A percentile compares a stretch with the other conserved stretches of the same genome.
phyloP scores from a whole-genome alignment of 1,139 yeast species.

The Sugiyamaella novakii region DNA sequence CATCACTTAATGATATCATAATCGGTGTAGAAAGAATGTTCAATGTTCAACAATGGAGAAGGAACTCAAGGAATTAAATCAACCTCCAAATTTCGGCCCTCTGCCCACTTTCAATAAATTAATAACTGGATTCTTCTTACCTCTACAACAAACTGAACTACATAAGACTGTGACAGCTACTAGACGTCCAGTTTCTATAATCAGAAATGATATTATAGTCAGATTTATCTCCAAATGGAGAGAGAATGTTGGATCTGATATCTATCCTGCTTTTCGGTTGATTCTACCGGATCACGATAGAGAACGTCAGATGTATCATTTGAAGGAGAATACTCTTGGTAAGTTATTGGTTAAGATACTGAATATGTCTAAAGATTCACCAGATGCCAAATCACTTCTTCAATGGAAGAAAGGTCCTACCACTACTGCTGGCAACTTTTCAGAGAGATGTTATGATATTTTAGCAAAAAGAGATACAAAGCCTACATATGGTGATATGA shows the following conservation, averaged over 20 bases:
- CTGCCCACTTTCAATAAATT: conserved; percentile 46
- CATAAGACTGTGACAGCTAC: conserved; percentile 24
- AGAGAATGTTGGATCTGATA: conserved; percentile 65
- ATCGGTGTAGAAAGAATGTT: no score
- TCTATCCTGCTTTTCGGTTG: conserved; percentile 67
- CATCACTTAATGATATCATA: no score
- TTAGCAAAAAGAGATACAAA: conserved; percentile 46
- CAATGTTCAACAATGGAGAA: no score
- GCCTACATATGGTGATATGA: conserved; percentile 42
- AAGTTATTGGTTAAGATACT: conserved; percentile 51
- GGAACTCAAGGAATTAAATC: conserved; percentile 18
- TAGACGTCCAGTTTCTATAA: conserved; percentile 31
- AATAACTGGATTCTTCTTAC: conserved; percentile 39
- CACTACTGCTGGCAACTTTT: conserved; percentile 46
- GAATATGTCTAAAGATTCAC: conserved; percentile 54
- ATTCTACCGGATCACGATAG: conserved; percentile 51
- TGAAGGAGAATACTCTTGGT: conserved; percentile 48
- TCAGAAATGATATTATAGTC: conserved; percentile 43
- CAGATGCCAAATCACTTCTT: conserved; percentile 50
- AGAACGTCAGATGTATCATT: conserved; percentile 47
- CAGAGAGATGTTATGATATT: conserved; percentile 45
- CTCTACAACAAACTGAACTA: conserved; percentile 30
- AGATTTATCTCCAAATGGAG: conserved; percentile 64
- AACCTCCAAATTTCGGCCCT: conserved; percentile 44
- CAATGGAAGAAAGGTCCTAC: conserved; percentile 49